Evolutionary conservation across 768 basidiomycete species (phyloP).

Genomic region (Hebeloma cylindrosporum): DNA sequence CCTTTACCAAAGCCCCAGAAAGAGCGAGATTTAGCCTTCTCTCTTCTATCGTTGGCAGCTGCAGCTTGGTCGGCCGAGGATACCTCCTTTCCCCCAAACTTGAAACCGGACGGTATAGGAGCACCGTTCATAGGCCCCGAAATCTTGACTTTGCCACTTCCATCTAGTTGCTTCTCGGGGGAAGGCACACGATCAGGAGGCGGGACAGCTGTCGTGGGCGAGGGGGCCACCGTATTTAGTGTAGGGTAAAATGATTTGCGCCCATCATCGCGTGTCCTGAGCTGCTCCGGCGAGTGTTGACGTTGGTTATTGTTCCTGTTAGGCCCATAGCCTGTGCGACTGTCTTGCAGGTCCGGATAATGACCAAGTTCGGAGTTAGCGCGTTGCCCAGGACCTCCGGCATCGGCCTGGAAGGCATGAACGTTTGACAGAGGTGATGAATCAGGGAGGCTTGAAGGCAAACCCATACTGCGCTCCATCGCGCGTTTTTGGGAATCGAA

Average conservation of each 20-base stretch:
- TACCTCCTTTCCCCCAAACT: constrained; percentile 79
- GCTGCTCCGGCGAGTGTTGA: constrained; percentile 54
- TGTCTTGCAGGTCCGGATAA: constrained; percentile 63
- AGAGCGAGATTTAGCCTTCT: constrained; percentile 88
- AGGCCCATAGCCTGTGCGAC: constrained; percentile 22
- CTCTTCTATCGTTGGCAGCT: constrained; percentile 65
- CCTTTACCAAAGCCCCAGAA: constrained; percentile 92
- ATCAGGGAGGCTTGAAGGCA: constrained; percentile 52
- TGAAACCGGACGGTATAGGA: constrained; percentile 85
- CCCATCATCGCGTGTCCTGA: constrained; percentile 50
- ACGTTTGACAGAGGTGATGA: constrained; percentile 63
- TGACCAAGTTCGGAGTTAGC: constrained; percentile 84
- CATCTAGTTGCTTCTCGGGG: constrained; percentile 55
- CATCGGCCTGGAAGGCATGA: constrained; percentile 41
- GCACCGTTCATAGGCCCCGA: constrained; percentile 85
- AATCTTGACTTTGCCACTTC: constrained; percentile 74
- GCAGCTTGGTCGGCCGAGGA: constrained; percentile 40
- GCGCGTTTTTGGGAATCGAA: constrained; percentile 38
- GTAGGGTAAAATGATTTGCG: constrained; percentile 69
- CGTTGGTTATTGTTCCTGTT: constrained; percentile 34
- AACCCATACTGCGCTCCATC: constrained; percentile 39
- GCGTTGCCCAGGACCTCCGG: constrained; percentile 66
- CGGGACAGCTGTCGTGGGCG: constrained; percentile 42
- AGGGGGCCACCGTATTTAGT: constrained; percentile 46
- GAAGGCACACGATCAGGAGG: constrained; percentile 52